Percentiles rank a stretch among this genome's conserved stretches.
phyloP scores from a whole-genome alignment of 2,329 filamentous ascomycete species.

The Tolypocladium sp. region DNA sequence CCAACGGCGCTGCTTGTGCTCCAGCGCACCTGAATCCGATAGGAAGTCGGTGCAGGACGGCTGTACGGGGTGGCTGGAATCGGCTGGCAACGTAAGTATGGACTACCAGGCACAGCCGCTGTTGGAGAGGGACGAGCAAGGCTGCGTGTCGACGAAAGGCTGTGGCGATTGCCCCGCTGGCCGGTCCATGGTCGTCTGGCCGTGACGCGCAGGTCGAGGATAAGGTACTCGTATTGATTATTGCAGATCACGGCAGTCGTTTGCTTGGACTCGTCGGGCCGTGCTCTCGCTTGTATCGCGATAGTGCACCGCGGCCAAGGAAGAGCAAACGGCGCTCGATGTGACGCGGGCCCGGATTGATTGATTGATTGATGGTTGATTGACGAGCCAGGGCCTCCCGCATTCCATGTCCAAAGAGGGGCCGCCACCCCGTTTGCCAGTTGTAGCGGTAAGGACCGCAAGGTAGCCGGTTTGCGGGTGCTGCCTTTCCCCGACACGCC shows the following conservation, averaged over 20 bases:
- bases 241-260: neutral
- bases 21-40: neutral
- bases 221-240: neutral
- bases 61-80: neutral
- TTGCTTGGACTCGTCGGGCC: neutral
- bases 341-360: neutral
- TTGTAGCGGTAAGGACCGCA: neutral
- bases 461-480: neutral
- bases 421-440: neutral
- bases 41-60: neutral
- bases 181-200: too few species aligned
- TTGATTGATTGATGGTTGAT: neutral
- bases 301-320: neutral
- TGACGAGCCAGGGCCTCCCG: neutral
- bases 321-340: neutral
- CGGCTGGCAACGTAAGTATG: too few species aligned
- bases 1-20: neutral
- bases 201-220: too few species aligned
- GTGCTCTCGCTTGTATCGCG: neutral
- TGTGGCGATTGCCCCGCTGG: too few species aligned
- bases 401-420: neutral
- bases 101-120: too few species aligned
- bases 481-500: slow-evolving; percentile 1
- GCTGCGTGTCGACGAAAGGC: neutral
- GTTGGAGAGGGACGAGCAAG: neutral